phyloP scores from a whole-genome alignment of 805 yeast species.

The Saturnispora sekii region DNA sequence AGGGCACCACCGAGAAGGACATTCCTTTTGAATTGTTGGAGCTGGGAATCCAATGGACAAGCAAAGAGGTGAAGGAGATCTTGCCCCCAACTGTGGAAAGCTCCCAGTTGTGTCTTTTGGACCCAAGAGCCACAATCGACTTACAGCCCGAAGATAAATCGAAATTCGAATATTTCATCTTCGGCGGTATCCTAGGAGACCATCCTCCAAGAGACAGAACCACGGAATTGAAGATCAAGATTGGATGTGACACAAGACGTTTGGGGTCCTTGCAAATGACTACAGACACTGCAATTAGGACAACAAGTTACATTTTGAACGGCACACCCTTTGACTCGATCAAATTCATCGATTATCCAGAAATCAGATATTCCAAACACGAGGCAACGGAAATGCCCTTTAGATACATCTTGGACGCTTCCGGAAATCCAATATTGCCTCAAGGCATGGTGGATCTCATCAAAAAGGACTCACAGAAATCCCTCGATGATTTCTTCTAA shows the following conservation, averaged over 20 bases:
- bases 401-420: conserved; percentile 63
- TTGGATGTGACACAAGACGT: conserved; percentile 82
- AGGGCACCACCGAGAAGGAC: conserved; percentile 45
- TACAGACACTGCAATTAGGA: conserved; percentile 93
- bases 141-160: conserved; percentile 59
- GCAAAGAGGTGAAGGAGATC: conserved; percentile 50
- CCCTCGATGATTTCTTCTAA: conserved; percentile 56
- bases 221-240: conserved; percentile 68
- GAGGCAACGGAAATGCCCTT: conserved; percentile 98
- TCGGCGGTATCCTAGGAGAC: conserved; percentile 94
- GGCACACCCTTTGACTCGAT: conserved; percentile 58
- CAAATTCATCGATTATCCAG: conserved; percentile 86
- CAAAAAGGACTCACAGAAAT: conserved; percentile 75
- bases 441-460: conserved; percentile 85
- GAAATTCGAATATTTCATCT: conserved; percentile 77
- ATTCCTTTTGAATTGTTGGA: conserved; percentile 53
- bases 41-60: conserved; percentile 74
- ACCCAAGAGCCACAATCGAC: conserved; percentile 76
- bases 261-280: conserved; percentile 91
- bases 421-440: conserved; percentile 75
- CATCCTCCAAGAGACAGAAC: conserved; percentile 93
- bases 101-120: conserved; percentile 65
- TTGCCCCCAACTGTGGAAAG: conserved; percentile 20
- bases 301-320: conserved; percentile 73
- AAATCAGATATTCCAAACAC: conserved; percentile 73